Evolutionary conservation across 192 early-diverging fungal genomes (phyloP), one percentile per base, ranked within the genome.

Genomic region (Podila clonocystis): DNA sequence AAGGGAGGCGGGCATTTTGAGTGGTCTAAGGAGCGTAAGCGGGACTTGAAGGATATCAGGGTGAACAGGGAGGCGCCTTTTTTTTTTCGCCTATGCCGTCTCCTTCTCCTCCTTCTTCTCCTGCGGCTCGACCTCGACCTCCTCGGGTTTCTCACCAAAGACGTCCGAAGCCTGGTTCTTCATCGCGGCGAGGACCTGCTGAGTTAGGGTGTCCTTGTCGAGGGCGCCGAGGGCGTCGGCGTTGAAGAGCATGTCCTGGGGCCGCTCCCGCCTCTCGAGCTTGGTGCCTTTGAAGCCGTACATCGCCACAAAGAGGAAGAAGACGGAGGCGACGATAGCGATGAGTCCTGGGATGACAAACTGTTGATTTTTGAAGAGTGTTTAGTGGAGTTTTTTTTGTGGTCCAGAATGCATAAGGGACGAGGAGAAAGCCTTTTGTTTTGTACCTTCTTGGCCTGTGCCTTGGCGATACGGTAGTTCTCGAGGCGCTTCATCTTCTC

Each of bases 371-470:
- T 12, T 12, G 13, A 45, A 19, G 6, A 48, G 24, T 20, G 62
- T 38, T 9, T 30, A 22, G 36, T 12, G 41, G 12, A 12, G 41
- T 13, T 11, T 41, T 0, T 45, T 15, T 45, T 12, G 11, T 45
- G 7, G 48, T 50, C 26, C 11, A 52, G 28, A 6, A 41, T 12
- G 38, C 29, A 4, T 3, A 24, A 24, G 29, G 6, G n/a, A 2
- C 11, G 48, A 0, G 9, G 19, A 65, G 28, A 50, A 20, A 4
- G 24, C 15, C 41, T 8, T 8, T 12, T 22, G 22, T 12, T 26
- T 26, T 9, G 22, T 28, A 74, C 64, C 72, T 67, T 67, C 48
- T 62, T 74, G 55, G 72, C 64, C 24, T 74, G 72, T 11, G 22
- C 26, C 31, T 62, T 74, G 58, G 64, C 72, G 24, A 74, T 24